Conservation (phyloP, 805 yeast genomes). For the Wickerhamomyces sydowiorum region DNA sequence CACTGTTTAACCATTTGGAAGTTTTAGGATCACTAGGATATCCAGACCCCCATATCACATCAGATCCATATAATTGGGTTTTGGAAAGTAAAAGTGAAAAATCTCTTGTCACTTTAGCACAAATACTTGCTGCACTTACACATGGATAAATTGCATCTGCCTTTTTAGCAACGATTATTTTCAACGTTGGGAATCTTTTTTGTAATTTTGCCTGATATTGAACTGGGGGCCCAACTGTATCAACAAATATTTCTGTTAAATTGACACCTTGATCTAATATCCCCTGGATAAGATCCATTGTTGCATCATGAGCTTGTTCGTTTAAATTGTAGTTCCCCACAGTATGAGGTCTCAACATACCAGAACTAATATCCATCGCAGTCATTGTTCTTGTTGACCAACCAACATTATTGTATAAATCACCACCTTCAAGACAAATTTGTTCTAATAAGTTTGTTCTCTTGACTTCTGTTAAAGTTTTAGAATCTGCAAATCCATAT, state of each 20-base stretch:
- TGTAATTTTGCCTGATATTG: conserved; percentile 74
- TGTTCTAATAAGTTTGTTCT: conserved; percentile 56
- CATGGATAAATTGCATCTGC: conserved; percentile 92
- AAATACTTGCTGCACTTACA: conserved; percentile 91
- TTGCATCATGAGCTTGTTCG: conserved; percentile 95
- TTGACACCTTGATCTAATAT: conserved; percentile 58
- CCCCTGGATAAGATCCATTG: conserved; percentile 69
- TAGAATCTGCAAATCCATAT: conserved; percentile 91
- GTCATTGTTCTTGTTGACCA: conserved; percentile 86
- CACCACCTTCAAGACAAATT: conserved; percentile 43
- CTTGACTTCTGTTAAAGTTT: conserved; percentile 68
- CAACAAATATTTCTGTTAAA: conserved; percentile 73
- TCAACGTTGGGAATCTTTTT: conserved; percentile 59
- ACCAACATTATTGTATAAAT: conserved; percentile 58
- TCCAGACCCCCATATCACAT: conserved; percentile 69
- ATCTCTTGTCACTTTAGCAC: conserved; percentile 96
- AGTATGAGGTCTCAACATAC: conserved; percentile 71
- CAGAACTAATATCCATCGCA: conserved; percentile 79
- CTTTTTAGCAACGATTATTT: conserved; percentile 83
- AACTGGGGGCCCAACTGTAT: conserved; percentile 95
- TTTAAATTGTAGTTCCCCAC: conserved; percentile 59
- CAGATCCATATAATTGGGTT: conserved; percentile 20
- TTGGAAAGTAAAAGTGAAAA: conserved; percentile 38
- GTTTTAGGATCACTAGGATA: conserved; percentile 94
- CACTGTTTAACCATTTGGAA: conserved; percentile 58